A percentile compares a stretch with the other conserved stretches of the same genome.
phyloP scores from a whole-genome alignment of 208 protist species.

The Acanthamoeba royreba region DNA sequence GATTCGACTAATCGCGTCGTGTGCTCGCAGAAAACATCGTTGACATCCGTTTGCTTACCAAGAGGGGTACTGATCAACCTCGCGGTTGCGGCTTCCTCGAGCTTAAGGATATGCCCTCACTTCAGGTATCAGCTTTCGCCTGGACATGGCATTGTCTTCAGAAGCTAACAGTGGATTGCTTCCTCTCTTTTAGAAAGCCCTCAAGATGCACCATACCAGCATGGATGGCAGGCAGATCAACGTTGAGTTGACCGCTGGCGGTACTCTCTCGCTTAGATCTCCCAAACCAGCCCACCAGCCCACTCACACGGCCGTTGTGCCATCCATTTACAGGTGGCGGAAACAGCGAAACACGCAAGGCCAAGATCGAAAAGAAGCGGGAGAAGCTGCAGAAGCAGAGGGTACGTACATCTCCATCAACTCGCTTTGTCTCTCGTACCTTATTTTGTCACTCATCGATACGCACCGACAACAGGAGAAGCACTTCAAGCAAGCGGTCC shows the following conservation, averaged over 20 bases:
- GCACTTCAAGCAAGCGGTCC: background rate
- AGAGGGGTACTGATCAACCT: background rate
- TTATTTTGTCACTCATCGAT: background rate
- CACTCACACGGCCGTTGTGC: no score
- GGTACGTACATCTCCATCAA: background rate
- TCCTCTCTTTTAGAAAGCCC: conserved; percentile 30
- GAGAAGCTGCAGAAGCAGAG: background rate
- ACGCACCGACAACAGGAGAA: background rate
- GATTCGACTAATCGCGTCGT: background rate
- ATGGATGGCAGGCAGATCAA: conserved; percentile 27
- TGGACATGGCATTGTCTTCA: no score
- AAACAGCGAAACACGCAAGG: background rate
- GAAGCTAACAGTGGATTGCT: no score
- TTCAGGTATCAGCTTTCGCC: background rate
- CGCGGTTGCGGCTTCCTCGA: conserved; percentile 20
- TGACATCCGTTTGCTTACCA: conserved; percentile 8
- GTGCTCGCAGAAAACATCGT: background rate
- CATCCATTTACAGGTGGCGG: background rate
- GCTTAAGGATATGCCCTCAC: background rate
- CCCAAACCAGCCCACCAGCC: no score
- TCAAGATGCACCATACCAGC: conserved; percentile 37
- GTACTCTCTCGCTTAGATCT: background rate
- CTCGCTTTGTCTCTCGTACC: background rate
- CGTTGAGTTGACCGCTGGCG: conserved; percentile 28
- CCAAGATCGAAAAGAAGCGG: background rate